Percentiles rank a stretch among this genome's conserved stretches.
phyloP scores from a whole-genome alignment of 1,139 yeast genomes.

The Pichia inconspicua region DNA sequence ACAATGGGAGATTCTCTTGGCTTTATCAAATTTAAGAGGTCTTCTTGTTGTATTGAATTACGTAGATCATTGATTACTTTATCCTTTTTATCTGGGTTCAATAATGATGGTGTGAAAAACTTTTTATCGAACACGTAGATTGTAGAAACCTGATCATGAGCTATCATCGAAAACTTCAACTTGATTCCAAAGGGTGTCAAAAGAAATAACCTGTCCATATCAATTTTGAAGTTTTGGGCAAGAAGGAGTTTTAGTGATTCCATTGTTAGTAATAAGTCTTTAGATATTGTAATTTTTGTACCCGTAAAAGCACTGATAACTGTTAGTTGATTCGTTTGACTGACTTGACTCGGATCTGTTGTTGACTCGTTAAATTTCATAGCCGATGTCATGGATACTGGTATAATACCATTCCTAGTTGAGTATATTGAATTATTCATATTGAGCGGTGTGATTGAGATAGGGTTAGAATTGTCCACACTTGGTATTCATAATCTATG shows the following conservation, averaged over 20 bases:
- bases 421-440: conserved; percentile 5
- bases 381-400: conserved; percentile 2
- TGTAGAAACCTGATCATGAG: conserved; percentile 32
- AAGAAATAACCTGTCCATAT: conserved; percentile 44
- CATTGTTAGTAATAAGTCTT: conserved; percentile 32
- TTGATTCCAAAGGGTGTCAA: conserved; percentile 60
- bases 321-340: conserved; percentile 13
- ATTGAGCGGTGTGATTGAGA: neutral
- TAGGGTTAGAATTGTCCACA: too few species aligned
- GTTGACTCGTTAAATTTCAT: conserved; percentile 4
- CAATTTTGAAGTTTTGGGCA: conserved; percentile 34
- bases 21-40: conserved; percentile 30
- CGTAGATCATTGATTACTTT: conserved; percentile 15
- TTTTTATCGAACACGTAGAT: conserved; percentile 56
- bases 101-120: conserved; percentile 31
- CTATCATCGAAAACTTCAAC: conserved; percentile 43
- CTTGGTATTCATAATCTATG: too few species aligned
- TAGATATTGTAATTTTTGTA: conserved; percentile 25
- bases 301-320: conserved; percentile 40
- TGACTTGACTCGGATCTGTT: too few species aligned
- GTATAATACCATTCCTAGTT: conserved; percentile 2
- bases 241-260: conserved; percentile 42
- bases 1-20: conserved; percentile 39
- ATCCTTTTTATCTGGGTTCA: conserved; percentile 11
- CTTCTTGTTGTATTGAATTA: conserved; percentile 20